Base-by-base conservation (phyloP, 345 rosid species). In the Pistacia vera region DNA sequence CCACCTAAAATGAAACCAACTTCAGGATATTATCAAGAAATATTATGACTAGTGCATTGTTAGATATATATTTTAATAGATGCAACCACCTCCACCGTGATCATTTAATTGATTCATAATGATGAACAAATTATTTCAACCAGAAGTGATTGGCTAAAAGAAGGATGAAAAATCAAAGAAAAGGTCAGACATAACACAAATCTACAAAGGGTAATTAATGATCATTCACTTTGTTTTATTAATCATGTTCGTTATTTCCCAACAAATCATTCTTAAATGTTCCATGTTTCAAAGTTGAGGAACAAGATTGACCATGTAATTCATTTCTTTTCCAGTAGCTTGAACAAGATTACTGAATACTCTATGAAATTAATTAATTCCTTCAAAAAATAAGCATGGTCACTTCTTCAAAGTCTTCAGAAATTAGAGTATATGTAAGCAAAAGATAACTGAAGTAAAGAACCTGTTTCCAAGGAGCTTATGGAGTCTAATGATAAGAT, bases 401-500 rank as follows among this genome's bases (percentile, higher is more conserved):
- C 46, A 5, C 46, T 41, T 41, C 46, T 41, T 41, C 46, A 41
- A 41, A 41, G 46, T 41, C 41, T 6, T 38, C 6, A 38, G 41
- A 38, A 4, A 38, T 11, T 10, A 2, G 2, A n/a, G 9, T 11
- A 66, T 1, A 33, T 11, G 11, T 38, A 46, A 54, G 28, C 7
- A 69, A 52, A 54, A 55, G 44, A 36, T 9, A 7, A 16, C 5
- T 22, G 1, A n/a, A 14, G 14, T 25, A 64, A 66, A 17, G 41
- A 46, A 48, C 92, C 92, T 89, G 89, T 87, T 87, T 82, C 93
- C 89, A 12, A 89, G 88, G 77, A 85, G 95, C 72, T 78, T 88
- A 65, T 90, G 94, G 66, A 90, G 90, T 77, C 92, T 84, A 63
- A 88, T 82, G 63, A 88, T 86, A 62, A 88, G 89, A 65, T 86